These are phyloP conservation scores for Suillus brevipes DNA, from an alignment of 768 basidiomycete genomes.

Conservation along the genomic window DNA sequence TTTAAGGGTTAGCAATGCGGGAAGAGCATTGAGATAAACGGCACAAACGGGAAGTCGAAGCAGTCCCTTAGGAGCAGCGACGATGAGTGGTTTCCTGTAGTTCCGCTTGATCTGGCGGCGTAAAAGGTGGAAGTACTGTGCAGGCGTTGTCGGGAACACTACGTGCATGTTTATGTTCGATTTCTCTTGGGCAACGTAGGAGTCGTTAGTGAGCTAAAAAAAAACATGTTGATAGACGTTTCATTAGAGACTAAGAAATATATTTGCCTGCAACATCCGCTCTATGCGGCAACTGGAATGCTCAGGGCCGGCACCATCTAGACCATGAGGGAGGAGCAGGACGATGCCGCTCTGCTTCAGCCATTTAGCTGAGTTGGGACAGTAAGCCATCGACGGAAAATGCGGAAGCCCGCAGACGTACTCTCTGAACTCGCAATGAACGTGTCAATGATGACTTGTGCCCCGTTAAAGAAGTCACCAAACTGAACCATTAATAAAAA, in stretches of 20 bases:
- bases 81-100: slow-evolving; percentile 82
- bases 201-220: slow-evolving; percentile 74
- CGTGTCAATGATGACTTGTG: slow-evolving; percentile 85
- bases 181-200: slow-evolving; percentile 34
- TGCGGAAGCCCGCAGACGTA: slow-evolving; percentile 35
- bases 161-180: slow-evolving; percentile 81
- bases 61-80: slow-evolving; percentile 84
- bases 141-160: slow-evolving; percentile 83
- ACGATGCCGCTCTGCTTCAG: slow-evolving; percentile 87
- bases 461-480: slow-evolving; percentile 93
- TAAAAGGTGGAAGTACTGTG: slow-evolving; percentile 93
- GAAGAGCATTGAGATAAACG: background rate
- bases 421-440: slow-evolving; percentile 85
- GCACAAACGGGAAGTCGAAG: slow-evolving; percentile 67
- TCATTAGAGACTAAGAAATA: background rate
- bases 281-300: slow-evolving; percentile 90
- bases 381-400: background rate
- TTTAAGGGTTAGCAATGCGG: background rate
- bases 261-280: slow-evolving; percentile 79
- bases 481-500: slow-evolving; percentile 46
- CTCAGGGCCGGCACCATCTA: slow-evolving; percentile 92
- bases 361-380: slow-evolving; percentile 75
- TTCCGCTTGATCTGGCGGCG: slow-evolving; percentile 82
- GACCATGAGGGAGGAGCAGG: slow-evolving; percentile 83
- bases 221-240: background rate